These are phyloP conservation scores for Symbiodinium pilosum DNA, from an alignment of 73 alveolate species.

Conservation along the genomic window DNA sequence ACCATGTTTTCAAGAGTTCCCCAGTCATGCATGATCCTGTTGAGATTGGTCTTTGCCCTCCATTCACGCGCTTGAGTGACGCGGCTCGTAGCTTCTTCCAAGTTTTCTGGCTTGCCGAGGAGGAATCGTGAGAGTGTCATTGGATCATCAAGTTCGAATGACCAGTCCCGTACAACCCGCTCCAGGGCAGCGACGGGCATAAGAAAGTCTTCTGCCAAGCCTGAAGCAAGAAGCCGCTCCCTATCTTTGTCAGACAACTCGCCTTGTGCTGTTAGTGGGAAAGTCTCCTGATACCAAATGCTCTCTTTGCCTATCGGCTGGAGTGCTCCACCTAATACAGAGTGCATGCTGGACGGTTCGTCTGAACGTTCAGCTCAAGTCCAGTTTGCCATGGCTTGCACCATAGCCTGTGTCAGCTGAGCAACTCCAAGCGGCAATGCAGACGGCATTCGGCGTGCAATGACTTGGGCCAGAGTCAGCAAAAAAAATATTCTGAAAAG, in stretches of 20 bases:
- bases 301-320: conserved; percentile 52
- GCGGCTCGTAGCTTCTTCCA: conserved; percentile 31
- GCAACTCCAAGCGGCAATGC: too few species aligned
- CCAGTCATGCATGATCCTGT: conserved; percentile 26
- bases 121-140: conserved; percentile 47
- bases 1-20: neutral
- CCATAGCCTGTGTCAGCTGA: too few species aligned
- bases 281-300: neutral
- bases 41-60: neutral
- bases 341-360: too few species aligned
- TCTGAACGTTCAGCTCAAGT: too few species aligned
- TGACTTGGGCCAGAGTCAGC: too few species aligned
- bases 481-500: too few species aligned
- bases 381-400: too few species aligned
- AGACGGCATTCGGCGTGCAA: too few species aligned
- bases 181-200: conserved; percentile 50
- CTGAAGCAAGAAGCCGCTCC: neutral
- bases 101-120: conserved; percentile 31
- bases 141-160: conserved; percentile 23
- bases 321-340: conserved; percentile 23
- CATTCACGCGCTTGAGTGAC: conserved; percentile 12
- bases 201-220: neutral
- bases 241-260: neutral
- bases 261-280: neutral
- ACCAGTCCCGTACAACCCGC: neutral